Evolutionary conservation across 768 basidiomycete genomes (phyloP).

Genomic region (Podaxis rugospora): DNA sequence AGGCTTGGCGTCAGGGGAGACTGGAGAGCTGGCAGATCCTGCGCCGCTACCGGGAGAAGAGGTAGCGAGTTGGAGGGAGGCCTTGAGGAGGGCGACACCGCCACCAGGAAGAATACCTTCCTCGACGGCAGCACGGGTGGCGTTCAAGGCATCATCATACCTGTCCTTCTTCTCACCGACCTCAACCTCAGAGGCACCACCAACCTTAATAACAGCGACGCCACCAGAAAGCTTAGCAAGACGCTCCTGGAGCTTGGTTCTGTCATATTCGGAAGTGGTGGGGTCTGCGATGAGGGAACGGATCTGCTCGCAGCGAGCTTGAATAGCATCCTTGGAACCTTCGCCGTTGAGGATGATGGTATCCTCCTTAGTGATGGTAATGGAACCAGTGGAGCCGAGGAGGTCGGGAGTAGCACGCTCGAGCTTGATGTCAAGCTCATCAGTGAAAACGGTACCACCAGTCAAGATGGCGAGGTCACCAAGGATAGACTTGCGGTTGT

Average conservation of each 20-base stretch:
- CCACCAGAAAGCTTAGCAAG: constrained; percentile 94
- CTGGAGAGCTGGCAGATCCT: constrained; percentile 44
- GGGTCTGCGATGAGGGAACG: constrained; percentile 76
- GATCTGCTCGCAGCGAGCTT: constrained; percentile 95
- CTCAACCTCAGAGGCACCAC: constrained; percentile 90
- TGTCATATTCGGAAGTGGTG: constrained; percentile 91
- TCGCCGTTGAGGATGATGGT: constrained; percentile 94
- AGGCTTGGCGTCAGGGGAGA: constrained; percentile 54
- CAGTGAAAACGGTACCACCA: constrained; percentile 96
- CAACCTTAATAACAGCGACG: constrained; percentile 98
- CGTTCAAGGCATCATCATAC: constrained; percentile 95
- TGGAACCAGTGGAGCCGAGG: constrained; percentile 86
- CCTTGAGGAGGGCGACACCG: constrained; percentile 89
- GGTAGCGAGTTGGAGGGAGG: constrained; percentile 66
- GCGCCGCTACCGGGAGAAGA: constrained; percentile 40
- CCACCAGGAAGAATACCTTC: constrained; percentile 98
- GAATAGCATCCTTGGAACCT: constrained; percentile 85
- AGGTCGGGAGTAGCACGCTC: constrained; percentile 85
- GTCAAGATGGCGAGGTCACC: constrained; percentile 97
- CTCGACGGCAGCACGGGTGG: constrained; percentile 97
- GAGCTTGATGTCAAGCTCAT: constrained; percentile 95
- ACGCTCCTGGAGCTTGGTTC: constrained; percentile 92
- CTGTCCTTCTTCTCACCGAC: constrained; percentile 99
- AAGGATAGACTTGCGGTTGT: constrained; percentile 98
- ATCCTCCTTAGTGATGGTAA: constrained; percentile 97